Base-by-base conservation (phyloP, 2,329 filamentous ascomycete genomes). In the Lomentospora prolificans region DNA sequence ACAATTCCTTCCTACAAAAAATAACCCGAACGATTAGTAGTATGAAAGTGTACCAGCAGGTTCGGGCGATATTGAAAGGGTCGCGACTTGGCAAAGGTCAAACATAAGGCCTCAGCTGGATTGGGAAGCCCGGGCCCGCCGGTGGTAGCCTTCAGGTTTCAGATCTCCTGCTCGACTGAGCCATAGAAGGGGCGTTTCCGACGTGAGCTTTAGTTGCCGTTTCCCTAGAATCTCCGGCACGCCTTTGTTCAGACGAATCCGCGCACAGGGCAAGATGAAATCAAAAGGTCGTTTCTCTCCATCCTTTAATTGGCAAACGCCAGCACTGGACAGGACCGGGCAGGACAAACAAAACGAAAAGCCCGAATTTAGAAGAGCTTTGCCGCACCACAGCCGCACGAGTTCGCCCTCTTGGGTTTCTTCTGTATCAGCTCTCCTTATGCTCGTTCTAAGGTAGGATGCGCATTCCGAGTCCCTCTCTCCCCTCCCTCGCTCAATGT, bases 121-220 rank as follows among this genome's bases (percentile, higher is more conserved):
- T 41, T 41, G 44, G 44, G 22, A 48, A 48, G 44, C 17, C 44
- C 44, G 22, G 44, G 5, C 10, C 17, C 17, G 22, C 44, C 17
- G 44, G 44, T 48, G 44, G 22, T 19, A 48, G 44, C 44, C 44
- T 25, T 48, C 44, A n/a, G 22, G 44, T 48, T 48, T 48, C 44
- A 48, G 44, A 25, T 4, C 22, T 48, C 17, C 12, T 9, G 30
- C 44, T 48, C n/a, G 36, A 41, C 36, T 41, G 36, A 8, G 36
- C 3, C n/a, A n/a, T 17, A 41, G 19, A 17, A 41, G 36, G n/a
- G 14, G 14, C 33, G 33, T 39, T 39, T 39, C 17, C 12, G 33
- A 39, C n/a, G n/a, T 17, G 19, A 17, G 14, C 36, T 41, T 12
- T 14, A 17, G 36, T n/a, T n/a, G n/a, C n/a, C n/a, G n/a, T n/a